A percentile compares a stretch with the other conserved stretches of the same genome.
Conservation (phyloP, 768 basidiomycete genomes). For the Filobasidium wieringae region DNA sequence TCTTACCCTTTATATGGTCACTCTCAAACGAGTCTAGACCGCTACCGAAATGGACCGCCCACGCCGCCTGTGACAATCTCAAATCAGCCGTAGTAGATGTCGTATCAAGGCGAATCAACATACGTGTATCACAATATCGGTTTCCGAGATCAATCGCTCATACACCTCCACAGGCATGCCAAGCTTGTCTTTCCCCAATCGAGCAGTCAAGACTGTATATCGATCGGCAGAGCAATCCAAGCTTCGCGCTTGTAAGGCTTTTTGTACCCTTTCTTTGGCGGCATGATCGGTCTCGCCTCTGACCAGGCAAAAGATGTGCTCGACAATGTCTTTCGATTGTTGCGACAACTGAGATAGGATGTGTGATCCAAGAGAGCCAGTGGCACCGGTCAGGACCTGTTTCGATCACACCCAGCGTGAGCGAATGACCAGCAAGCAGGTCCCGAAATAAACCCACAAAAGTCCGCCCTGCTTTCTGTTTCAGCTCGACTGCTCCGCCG, state of each 20-base stretch:
- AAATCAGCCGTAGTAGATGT: neutral
- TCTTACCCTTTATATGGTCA: constrained; percentile 27
- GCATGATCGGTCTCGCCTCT: constrained; percentile 21
- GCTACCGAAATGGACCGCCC: constrained; percentile 35
- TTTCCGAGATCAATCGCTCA: neutral
- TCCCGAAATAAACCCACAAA: too few species aligned
- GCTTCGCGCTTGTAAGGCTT: constrained; percentile 7
- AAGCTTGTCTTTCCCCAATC: constrained; percentile 13
- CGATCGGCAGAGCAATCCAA: neutral
- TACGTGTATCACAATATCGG: constrained; percentile 27
- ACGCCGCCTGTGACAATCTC: constrained; percentile 24
- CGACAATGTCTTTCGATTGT: neutral
- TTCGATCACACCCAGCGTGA: too few species aligned
- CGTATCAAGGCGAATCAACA: neutral
- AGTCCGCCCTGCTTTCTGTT: too few species aligned
- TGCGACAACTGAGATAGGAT: constrained; percentile 19
- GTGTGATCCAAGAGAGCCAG: constrained; percentile 33
- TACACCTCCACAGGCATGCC: constrained; percentile 20
- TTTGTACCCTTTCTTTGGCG: constrained; percentile 13
- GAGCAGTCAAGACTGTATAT: constrained; percentile 10
- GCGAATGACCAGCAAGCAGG: too few species aligned
- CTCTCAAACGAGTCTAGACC: constrained; percentile 29
- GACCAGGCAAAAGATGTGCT: constrained; percentile 29
- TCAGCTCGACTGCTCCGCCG: neutral
- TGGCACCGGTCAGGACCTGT: constrained; percentile 35